Conservation (phyloP, 2,329 filamentous ascomycete species). For the Colletotrichum tropicale region DNA sequence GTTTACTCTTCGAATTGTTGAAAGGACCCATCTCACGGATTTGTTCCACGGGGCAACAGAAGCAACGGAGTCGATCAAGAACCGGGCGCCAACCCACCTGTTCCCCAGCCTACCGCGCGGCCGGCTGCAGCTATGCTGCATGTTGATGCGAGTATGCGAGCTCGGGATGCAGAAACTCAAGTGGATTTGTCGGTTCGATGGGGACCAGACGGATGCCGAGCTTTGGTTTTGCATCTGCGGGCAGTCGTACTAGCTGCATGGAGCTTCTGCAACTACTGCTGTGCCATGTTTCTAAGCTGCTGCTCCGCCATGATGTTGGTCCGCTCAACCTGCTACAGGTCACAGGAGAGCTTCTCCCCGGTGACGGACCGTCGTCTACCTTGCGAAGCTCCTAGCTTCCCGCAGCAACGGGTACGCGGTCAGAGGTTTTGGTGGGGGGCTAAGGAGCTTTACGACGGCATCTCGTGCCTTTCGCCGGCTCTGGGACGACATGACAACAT, state of each 20-base stretch:
- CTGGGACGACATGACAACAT: conserved; percentile 11
- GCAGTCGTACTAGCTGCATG: conserved; percentile 1
- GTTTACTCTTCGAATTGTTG: neutral
- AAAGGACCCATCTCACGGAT: neutral
- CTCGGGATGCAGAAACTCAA: neutral
- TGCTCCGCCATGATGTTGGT: conserved; percentile 7
- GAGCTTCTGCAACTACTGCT: conserved; percentile 7
- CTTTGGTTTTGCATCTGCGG: conserved; percentile 6
- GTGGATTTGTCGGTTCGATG: neutral
- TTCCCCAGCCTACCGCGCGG: conserved; percentile 12
- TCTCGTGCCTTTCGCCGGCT: neutral
- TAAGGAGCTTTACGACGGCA: neutral
- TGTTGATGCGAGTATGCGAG: conserved; percentile 2
- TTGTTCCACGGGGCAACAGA: conserved; percentile 18
- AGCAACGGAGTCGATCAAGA: neutral
- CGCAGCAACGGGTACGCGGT: neutral
- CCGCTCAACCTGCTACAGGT: neutral
- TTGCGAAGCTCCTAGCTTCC: neutral
- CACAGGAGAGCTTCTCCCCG: neutral
- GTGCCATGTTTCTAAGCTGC: conserved; percentile 9
- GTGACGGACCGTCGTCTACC: neutral
- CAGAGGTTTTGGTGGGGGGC: neutral
- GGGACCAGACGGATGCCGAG: conserved; percentile 4
- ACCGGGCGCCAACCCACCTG: neutral
- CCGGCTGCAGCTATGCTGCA: conserved; percentile 11